These are phyloP conservation scores for Neohortaea acidophila DNA, from an alignment of 495 filamentous ascomycete species.

Conservation along the genomic window DNA sequence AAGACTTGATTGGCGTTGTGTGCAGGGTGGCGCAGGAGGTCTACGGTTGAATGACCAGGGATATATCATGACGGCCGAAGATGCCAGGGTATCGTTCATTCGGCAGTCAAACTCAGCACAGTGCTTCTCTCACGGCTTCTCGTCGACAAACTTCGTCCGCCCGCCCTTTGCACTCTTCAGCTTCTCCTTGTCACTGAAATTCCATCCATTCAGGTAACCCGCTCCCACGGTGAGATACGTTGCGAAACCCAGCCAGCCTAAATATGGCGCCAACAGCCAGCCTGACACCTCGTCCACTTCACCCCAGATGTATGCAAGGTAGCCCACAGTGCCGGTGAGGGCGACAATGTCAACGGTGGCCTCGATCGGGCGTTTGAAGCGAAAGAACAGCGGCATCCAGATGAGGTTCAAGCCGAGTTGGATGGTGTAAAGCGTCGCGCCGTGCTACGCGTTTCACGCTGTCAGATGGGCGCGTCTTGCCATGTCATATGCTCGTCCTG, in stretches of 20 bases:
- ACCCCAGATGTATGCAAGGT: constrained; percentile 59
- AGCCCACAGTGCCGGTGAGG: constrained; percentile 51
- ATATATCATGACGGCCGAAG: too few species aligned
- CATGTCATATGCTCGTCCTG: constrained; percentile 9
- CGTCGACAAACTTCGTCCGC: constrained; percentile 29
- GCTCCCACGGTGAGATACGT: constrained; percentile 59
- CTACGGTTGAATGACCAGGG: too few species aligned
- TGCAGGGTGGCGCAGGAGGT: too few species aligned
- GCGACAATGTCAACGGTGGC: constrained; percentile 63
- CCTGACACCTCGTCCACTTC: constrained; percentile 54
- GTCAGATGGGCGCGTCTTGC: constrained; percentile 17
- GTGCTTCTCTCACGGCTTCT: constrained; percentile 24
- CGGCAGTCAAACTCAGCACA: too few species aligned
- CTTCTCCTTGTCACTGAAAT: constrained; percentile 35
- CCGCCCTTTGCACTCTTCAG: constrained; percentile 16
- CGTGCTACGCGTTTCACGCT: constrained; percentile 30
- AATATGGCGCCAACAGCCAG: constrained; percentile 62
- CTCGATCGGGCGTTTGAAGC: constrained; percentile 47
- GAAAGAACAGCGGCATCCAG: constrained; percentile 94
- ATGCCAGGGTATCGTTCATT: too few species aligned
- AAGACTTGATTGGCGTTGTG: too few species aligned
- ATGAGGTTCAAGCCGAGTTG: constrained; percentile 71
- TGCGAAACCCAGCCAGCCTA: constrained; percentile 71
- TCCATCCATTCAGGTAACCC: constrained; percentile 66
- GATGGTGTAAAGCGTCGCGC: constrained; percentile 61